Evolutionary conservation across 352 stramenopile species (phyloP), one percentile per base, ranked within the genome.

Genomic region (Thraustotheca clavata): DNA sequence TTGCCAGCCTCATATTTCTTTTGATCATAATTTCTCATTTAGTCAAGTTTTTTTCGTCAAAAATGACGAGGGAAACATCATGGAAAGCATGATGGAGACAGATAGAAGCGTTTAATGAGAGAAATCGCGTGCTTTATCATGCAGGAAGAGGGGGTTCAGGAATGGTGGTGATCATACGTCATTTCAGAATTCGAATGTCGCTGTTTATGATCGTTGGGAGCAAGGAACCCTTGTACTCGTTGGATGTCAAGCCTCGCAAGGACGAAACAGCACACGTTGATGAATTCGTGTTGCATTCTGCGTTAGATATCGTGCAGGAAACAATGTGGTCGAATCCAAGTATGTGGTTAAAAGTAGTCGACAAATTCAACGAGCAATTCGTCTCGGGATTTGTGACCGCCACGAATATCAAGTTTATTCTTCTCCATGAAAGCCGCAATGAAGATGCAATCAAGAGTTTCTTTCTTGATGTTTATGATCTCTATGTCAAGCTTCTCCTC

Each of bases 231-330:
- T 73, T 93, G 61, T 93, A 93, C 67, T 91, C 88, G 77, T 86
- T 91, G 76, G 81, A 93, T 71, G 83, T 93, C 75, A 83, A 81
- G 59, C 76, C 77, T 55, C 75, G 84, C 18, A 80, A 81, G 34
- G 86, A 95, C 39, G 83, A 91, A 60, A 91, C 75, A 39, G 86
- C 94, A 7, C 85, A 98, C 67, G 90, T 98, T 60, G 96, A 98
- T 72, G 96, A 98, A 72, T 99, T 99, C 74, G 85, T 99, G 16
- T 74, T 98, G n/a, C 94, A 98, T 75, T 98, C 94, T n/a, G 87
- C 94, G 47, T 75, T 99, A 48, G 96, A 99, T 75, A 85, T 98
- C 54, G 93, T 99, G 20, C 92, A 98, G 67, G 91, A 97, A 67
- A 83, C 91, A 60, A 93, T 95, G 76, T 98, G 91, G 93, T 96